phyloP scores from a whole-genome alignment of 106 monocot species.

The Posidonia australis region DNA sequence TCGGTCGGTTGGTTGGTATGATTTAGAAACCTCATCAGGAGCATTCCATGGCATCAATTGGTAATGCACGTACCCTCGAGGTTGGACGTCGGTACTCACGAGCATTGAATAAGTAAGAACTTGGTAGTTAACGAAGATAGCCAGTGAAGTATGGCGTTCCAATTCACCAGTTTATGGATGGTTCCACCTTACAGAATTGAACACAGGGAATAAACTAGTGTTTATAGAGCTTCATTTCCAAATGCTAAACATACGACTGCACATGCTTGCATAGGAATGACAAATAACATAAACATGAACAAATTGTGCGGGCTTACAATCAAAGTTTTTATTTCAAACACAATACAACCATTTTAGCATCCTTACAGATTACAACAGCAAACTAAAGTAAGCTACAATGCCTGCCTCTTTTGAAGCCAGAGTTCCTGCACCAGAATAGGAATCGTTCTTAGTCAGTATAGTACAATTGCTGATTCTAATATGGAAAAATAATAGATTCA shows the following conservation, averaged over 20 bases:
- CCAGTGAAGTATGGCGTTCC: no score
- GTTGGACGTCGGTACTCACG: no score
- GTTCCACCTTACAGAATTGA: no score
- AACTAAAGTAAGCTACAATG: background rate
- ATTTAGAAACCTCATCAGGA: no score
- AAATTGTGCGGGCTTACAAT: background rate
- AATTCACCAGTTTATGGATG: no score
- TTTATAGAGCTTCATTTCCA: no score
- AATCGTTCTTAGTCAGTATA: background rate
- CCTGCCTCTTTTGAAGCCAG: background rate
- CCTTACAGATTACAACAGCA: background rate
- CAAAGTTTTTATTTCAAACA: background rate
- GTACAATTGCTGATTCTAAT: constrained; percentile 17
- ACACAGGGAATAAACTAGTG: no score
- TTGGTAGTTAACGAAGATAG: no score
- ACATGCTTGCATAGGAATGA: background rate
- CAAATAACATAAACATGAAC: background rate
- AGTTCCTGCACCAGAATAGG: background rate
- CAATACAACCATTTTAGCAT: background rate
- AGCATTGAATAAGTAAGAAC: no score
- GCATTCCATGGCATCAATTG: no score
- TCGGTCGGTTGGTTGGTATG: no score
- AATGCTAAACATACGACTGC: background rate
- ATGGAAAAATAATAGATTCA: constrained; percentile 83
- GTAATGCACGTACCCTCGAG: no score